A percentile compares a stretch with the other conserved stretches of the same genome.
phyloP scores from a whole-genome alignment of 2,329 filamentous ascomycete species.

The Fusarium cicatricum region DNA sequence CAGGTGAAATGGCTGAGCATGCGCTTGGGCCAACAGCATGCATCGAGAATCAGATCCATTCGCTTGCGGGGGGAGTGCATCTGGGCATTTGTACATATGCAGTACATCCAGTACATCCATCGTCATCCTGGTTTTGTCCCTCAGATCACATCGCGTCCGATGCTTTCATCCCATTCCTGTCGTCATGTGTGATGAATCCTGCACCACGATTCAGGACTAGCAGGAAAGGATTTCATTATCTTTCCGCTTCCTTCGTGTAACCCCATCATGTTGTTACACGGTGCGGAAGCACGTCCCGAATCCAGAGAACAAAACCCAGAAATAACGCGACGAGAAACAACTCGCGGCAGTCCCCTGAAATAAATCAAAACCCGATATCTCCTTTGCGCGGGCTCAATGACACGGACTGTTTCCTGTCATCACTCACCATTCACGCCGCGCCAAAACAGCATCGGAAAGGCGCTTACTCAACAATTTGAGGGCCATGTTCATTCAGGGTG shows the following conservation, averaged over 20 bases:
- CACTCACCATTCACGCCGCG: neutral
- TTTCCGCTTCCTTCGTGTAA: neutral
- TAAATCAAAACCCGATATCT: conserved; percentile 24
- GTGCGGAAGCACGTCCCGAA: neutral
- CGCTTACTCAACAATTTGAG: neutral
- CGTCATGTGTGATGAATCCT: conserved; percentile 1
- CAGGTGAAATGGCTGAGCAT: conserved; percentile 21
- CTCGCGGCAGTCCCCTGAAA: too few species aligned
- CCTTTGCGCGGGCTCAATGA: too few species aligned
- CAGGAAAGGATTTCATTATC: neutral
- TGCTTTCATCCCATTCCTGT: conserved; percentile 16
- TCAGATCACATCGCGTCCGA: conserved; percentile 28
- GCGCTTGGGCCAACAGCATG: conserved; percentile 19
- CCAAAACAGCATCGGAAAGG: neutral
- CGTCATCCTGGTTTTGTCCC: conserved; percentile 16
- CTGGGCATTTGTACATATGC: neutral
- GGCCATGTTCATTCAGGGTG: neutral
- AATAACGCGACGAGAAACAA: too few species aligned
- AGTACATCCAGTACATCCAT: conserved; percentile 1
- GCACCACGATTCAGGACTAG: conserved; percentile 1
- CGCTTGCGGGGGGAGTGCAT: conserved; percentile 13
- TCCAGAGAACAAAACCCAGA: neutral
- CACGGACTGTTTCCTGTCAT: neutral
- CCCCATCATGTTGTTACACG: neutral
- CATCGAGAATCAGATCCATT: conserved; percentile 18